phyloP scores from a whole-genome alignment of 768 basidiomycete species.

The Stropharia rugosoannulata region DNA sequence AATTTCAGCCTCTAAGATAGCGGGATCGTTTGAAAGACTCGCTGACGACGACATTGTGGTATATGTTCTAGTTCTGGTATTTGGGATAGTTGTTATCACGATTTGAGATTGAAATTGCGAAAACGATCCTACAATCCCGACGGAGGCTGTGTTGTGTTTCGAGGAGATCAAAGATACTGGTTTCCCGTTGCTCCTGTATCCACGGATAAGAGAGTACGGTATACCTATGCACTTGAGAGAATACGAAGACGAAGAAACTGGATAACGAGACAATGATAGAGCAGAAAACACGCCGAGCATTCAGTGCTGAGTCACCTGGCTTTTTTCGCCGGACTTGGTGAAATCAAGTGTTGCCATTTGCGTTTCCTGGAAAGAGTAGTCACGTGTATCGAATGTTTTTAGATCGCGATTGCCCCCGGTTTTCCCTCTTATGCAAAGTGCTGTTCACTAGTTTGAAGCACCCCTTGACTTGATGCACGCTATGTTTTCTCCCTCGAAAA shows the following conservation, averaged over 20 bases:
- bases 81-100: not conserved
- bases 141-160: not conserved
- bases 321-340: not conserved
- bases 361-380: not conserved
- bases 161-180: not conserved
- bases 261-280: not conserved
- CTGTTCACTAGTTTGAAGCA: too few relatives aligned
- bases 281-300: not conserved
- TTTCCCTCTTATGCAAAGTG: too few relatives aligned
- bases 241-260: too few relatives aligned
- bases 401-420: too few relatives aligned
- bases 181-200: not conserved
- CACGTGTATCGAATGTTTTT: too few relatives aligned
- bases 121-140: not conserved
- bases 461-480: too few relatives aligned
- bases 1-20: conserved; percentile 52
- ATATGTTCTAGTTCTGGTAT: not conserved
- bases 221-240: too few relatives aligned
- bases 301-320: not conserved
- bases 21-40: conserved; percentile 2
- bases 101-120: not conserved
- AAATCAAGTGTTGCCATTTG: not conserved
- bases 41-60: not conserved
- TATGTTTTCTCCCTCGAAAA: too few relatives aligned
- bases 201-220: not conserved